phyloP scores from a whole-genome alignment of 768 basidiomycete species.

The Tylopilus intermedius region DNA sequence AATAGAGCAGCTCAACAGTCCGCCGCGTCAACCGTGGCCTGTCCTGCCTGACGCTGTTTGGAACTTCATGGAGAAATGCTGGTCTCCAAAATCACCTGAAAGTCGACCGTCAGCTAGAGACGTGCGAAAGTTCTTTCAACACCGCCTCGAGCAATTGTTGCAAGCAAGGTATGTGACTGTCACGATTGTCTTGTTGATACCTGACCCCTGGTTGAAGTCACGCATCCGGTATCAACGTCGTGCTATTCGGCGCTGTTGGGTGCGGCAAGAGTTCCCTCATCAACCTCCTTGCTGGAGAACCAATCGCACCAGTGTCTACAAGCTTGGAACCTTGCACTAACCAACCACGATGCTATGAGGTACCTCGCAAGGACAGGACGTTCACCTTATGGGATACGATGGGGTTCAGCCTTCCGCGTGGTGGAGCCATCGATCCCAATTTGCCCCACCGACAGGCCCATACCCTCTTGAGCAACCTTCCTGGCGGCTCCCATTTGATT shows the following conservation, averaged over 20 bases:
- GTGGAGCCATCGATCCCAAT: neutral
- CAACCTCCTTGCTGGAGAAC: conserved; percentile 15
- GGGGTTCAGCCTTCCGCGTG: conserved; percentile 15
- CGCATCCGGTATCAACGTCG: conserved; percentile 1
- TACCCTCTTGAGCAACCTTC: conserved; percentile 24
- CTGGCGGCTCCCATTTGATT: conserved; percentile 32
- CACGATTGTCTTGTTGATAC: neutral
- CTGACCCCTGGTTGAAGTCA: neutral
- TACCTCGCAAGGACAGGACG: neutral
- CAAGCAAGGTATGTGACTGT: neutral
- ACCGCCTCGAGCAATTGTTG: neutral
- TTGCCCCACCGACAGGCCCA: conserved; percentile 18
- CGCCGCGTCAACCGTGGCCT: neutral
- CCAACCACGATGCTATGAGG: neutral
- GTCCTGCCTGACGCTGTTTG: neutral
- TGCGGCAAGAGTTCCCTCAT: conserved; percentile 19
- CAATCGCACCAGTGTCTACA: conserved; percentile 23
- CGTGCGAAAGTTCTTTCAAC: neutral
- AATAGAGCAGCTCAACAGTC: neutral
- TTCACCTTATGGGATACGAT: conserved; percentile 25
- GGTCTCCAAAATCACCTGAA: neutral
- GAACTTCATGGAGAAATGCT: conserved; percentile 2
- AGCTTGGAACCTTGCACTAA: conserved; percentile 30
- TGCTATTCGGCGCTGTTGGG: conserved; percentile 15
- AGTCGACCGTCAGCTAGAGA: neutral